Evolutionary conservation across 2,329 filamentous ascomycete species (phyloP).

Genomic region (Colletotrichum zoysiae): DNA sequence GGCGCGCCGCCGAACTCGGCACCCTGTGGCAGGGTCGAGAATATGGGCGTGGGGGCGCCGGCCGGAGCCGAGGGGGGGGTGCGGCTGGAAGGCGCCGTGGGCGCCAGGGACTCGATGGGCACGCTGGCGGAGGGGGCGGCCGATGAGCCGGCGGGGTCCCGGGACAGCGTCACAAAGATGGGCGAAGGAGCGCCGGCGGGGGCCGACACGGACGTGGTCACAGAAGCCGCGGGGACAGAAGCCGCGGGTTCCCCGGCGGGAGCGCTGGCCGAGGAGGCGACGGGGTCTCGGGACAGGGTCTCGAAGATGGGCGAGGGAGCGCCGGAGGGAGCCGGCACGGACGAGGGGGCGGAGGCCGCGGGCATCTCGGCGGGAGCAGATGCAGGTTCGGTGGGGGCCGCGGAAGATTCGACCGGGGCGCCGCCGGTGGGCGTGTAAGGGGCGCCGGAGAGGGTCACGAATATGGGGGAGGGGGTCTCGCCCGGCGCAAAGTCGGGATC

Average conservation of each 20-base stretch:
- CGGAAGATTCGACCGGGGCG: background rate
- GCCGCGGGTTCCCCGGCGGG: too few species aligned
- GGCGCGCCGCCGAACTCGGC: background rate
- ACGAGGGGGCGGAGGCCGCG: background rate
- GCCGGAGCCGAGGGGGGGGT: slow-evolving; percentile 16
- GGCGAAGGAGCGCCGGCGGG: slow-evolving; percentile 13
- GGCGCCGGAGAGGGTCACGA: slow-evolving; percentile 31
- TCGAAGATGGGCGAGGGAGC: background rate
- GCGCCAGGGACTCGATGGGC: background rate
- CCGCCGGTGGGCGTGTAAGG: slow-evolving; percentile 12
- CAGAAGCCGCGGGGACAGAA: too few species aligned
- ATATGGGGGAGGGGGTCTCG: slow-evolving; percentile 29
- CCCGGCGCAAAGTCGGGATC: slow-evolving; percentile 31
- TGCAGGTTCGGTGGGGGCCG: background rate
- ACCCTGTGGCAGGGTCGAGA: slow-evolving; percentile 21
- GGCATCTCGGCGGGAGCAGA: background rate
- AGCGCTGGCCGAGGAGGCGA: slow-evolving; percentile 1
- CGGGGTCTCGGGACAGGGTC: background rate
- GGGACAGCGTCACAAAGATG: background rate
- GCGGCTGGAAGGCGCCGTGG: background rate
- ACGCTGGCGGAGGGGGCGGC: background rate
- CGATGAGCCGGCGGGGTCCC: slow-evolving; percentile 1
- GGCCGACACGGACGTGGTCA: slow-evolving; percentile 3
- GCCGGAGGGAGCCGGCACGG: slow-evolving; percentile 11
- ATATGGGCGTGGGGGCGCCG: slow-evolving; percentile 22